These are phyloP conservation scores for Leucogyrophana mollusca DNA, from an alignment of 768 basidiomycete genomes.

Conservation along the genomic window DNA sequence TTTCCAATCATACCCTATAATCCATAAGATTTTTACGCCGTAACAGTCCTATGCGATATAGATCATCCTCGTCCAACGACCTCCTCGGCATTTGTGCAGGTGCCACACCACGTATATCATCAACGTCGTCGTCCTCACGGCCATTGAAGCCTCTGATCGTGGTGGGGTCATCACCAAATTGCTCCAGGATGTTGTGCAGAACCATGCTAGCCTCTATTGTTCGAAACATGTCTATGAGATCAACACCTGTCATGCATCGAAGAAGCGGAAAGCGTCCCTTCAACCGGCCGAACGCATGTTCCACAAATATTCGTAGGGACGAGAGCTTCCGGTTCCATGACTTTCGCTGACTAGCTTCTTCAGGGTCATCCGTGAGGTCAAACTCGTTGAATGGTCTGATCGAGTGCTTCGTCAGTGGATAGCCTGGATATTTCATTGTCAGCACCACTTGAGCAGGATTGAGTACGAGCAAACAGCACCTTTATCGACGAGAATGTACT, in stretches of 20 bases:
- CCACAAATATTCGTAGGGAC: conserved; percentile 15
- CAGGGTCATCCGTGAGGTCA: conserved; percentile 9
- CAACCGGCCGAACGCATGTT: conserved; percentile 29
- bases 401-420: conserved; percentile 19
- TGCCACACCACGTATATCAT: not conserved
- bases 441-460: too few species aligned
- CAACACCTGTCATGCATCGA: conserved; percentile 9
- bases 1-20: too few species aligned
- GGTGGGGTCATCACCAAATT: conserved; percentile 8
- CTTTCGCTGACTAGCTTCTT: conserved; percentile 7
- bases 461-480: too few species aligned
- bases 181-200: conserved; percentile 10
- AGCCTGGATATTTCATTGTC: conserved; percentile 13
- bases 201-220: conserved; percentile 6
- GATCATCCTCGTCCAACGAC: conserved; percentile 9
- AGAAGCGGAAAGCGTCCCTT: conserved; percentile 27
- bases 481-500: conserved; percentile 18
- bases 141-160: conserved; percentile 12
- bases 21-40: conserved; percentile 13
- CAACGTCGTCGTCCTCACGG: conserved; percentile 6
- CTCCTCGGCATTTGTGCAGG: not conserved
- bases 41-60: conserved; percentile 13
- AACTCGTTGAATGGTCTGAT: conserved; percentile 23
- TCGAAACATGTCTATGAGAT: conserved; percentile 3
- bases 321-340: conserved; percentile 21